Percentiles rank a stretch among this genome's conserved stretches.
Evolutionary conservation across 306 rosid genomes (phyloP).

Genomic region (Medicago lupulina): DNA sequence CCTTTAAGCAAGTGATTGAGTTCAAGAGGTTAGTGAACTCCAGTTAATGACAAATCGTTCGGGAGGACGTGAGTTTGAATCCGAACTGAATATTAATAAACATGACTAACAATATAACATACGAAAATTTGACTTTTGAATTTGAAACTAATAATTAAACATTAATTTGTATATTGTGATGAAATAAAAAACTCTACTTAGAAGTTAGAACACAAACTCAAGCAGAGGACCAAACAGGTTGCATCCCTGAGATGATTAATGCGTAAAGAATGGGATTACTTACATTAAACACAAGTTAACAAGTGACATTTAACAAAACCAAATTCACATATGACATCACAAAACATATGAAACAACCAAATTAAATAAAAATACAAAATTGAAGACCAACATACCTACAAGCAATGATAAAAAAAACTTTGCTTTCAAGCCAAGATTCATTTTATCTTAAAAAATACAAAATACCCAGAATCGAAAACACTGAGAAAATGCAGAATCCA

Average conservation of each 20-base stretch:
- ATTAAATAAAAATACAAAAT: conserved; percentile 1
- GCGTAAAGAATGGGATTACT: neutral
- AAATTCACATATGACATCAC: neutral
- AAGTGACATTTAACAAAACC: conserved; percentile 11
- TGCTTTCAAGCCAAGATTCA: conserved; percentile 19
- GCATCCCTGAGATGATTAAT: neutral
- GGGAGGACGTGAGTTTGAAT: no score
- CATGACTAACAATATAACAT: no score
- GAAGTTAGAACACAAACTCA: conserved; percentile 26
- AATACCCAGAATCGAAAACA: conserved; percentile 29
- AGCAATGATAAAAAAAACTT: conserved; percentile 15
- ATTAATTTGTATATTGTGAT: no score
- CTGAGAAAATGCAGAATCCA: conserved; percentile 30
- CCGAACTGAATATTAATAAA: no score
- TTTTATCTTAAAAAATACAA: conserved; percentile 15
- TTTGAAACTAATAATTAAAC: no score
- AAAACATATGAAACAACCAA: neutral
- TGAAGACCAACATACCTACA: conserved; percentile 29
- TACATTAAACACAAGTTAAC: neutral
- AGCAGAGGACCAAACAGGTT: neutral
- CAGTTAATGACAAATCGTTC: no score
- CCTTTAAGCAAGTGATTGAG: neutral
- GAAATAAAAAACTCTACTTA: conserved; percentile 6
- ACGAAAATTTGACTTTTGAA: no score
- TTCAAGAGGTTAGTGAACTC: neutral